Evolutionary conservation across 495 filamentous ascomycete species (phyloP), one percentile per base, ranked within the genome.

Genomic region (Penicillium diatomitis): DNA sequence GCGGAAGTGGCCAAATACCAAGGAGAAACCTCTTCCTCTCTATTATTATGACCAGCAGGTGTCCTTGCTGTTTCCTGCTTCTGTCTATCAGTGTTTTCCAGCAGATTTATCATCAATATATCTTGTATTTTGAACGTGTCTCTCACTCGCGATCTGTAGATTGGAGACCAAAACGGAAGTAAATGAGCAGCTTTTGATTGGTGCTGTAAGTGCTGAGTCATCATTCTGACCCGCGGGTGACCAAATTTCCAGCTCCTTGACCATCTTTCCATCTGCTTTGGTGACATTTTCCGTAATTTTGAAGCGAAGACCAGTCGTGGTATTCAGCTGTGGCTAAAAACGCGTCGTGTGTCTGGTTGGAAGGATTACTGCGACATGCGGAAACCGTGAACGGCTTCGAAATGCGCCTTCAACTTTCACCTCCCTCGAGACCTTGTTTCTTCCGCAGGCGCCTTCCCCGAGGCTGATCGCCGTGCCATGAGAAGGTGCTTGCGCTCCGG

Each of bases 391-490:
- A 40, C 46, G 48, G 48, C 51, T 20, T 55, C 68, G 69, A 67
- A 47, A 72, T 72, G 69, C 56, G 53, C 59, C 64, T 20, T 20
- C 20, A 64, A 60, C 55, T 48, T 62, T 57, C 46, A 41, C 53
- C 50, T 54, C 57, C 53, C 56, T 58, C 59, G 64, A 70, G 51
- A 60, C 60, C 54, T 64, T 60, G 64, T 65, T 65, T 54, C 53
- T 53, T 55, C 59, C 61, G 52, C 58, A 58, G 54, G 52, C 55
- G 63, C 51, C 58, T 46, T 62, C 54, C 45, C 49, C 46, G 47
- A 58, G 49, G 48, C 49, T 60, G 49, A 49, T 59, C 50, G 54
- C 63, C 62, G 63, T 69, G 69, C 67, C 71, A 74, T 74, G 71
- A 72, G 64, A 66, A 60, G 57, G 63, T 68, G 60, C 58, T 60